Evolutionary conservation across 1,284 basidiomycete genomes (phyloP), one percentile per base, ranked within the genome.

Genomic region (Phylloporus sp.): DNA sequence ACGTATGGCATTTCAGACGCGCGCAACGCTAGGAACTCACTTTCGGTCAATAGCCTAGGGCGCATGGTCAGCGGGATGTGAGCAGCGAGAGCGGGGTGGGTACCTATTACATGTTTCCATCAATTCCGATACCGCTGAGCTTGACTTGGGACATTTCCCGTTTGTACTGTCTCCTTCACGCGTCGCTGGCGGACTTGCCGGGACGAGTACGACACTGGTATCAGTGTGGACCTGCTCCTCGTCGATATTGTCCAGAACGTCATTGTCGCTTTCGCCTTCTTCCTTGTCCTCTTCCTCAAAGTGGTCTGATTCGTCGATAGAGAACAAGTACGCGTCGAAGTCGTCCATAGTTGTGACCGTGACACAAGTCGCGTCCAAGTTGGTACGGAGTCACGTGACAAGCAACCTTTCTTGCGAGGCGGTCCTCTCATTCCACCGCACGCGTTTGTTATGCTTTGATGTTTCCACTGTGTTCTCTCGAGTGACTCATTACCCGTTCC

Each of bases 41-140:
- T 66, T 56, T 74, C 56, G 5, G 64, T 67, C 56, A 76, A 55
- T 3, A 72, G 55, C 52, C 75, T 76, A 29, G 8, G 52, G n/a
- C 2, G 34, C n/a, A 32, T 32, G 8, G 44, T 44, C 53, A 31
- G n/a, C n/a, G 53, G n/a, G 10, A 8, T 24, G 37, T n/a, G n/a
- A n/a, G 26, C 12, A 31, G 42, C n/a, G 11, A 40, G n/a, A n/a
- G n/a, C n/a, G n/a, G n/a, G n/a, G n/a, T n/a, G n/a, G n/a, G n/a
- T n/a, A 70, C 72, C 61, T 70, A 17, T 72, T 32, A 24, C 71
- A 74, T n/a, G 56, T 62, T 0, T 0, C 10, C 62, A 72, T 72
- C 13, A 29, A 32, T 4, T 28, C 50, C 17, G 47, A 56, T 6
- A 3, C 22, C 4, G 31, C 31, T 15, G 24, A 39, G 51, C 37